Evolutionary conservation across 2,329 filamentous ascomycete genomes (phyloP), one percentile per base, ranked within the genome.

Genomic region (Penicillium psychrosexuale): DNA sequence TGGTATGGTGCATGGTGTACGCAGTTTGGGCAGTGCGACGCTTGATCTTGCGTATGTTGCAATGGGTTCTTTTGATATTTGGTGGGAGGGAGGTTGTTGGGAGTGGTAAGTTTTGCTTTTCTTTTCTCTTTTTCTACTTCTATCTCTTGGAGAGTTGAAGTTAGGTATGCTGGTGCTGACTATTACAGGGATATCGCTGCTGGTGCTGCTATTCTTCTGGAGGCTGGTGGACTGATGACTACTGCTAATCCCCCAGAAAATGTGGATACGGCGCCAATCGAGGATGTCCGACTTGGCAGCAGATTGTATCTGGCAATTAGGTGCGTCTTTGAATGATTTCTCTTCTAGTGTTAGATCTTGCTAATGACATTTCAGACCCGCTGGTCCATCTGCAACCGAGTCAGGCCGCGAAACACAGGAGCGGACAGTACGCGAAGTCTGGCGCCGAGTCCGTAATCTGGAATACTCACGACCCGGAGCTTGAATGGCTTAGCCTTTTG

Each of bases 81-180:
- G 88, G 88, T 91, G 88, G 88, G 88, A 91, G 68, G 88, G 87
- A 3, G 88, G 88, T 0, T 90, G 87, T 65, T 90, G 88, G 88
- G 89, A 91, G 72, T 91, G 88, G 85, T 86, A 64, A 61, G 79
- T 70, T 39, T 24, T 19, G 9, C 8, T 27, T 31, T 4, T 34
- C 13, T 34, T 34, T 34, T 15, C 31, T 8, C 6, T 34, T 12
- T 13, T 8, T 33, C 13, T 44, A 6, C 9, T 40, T 33, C 31
- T 15, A 12, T 33, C 2, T 27, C 34, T 51, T 43, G 22, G 36
- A 12, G 31, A 6, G 27, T 44, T 7, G 42, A 4, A 39, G n/a
- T n/a, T 31, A 12, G 8, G 6, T 44, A 37, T 9, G 8, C 8
- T 17, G 12, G 6, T 19, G 34, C 47, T 58, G 30, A 59, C 37